Conservation (phyloP, 169 alveolate genomes). For the Cryptosporidium parvum region DNA sequence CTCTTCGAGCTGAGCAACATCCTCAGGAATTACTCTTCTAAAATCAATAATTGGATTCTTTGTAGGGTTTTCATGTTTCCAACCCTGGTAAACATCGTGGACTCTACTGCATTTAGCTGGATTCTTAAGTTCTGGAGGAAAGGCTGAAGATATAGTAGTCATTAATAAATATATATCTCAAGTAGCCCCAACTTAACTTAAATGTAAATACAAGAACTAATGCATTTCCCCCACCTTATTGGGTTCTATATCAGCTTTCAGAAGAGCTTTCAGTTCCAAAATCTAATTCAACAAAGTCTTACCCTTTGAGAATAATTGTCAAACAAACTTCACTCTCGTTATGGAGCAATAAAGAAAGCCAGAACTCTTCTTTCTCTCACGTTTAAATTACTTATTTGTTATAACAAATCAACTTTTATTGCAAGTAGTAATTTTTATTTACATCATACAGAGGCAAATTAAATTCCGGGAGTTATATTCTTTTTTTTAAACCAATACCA, state of each 20-base stretch:
- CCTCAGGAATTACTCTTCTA: conserved; percentile 24
- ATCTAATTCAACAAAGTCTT: background rate
- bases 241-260: background rate
- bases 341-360: no score
- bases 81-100: conserved; percentile 24
- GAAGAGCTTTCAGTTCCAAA: background rate
- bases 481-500: background rate
- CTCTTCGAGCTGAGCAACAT: conserved; percentile 37
- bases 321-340: background rate
- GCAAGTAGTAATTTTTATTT: no score
- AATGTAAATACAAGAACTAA: background rate
- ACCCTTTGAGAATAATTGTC: background rate
- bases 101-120: conserved; percentile 23
- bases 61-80: conserved; percentile 31
- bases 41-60: conserved; percentile 44
- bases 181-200: background rate
- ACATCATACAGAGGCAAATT: background rate
- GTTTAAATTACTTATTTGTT: background rate
- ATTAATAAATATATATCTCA: background rate
- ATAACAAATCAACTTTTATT: no score
- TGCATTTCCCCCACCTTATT: background rate
- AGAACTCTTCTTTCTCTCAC: background rate
- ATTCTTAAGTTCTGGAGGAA: conserved; percentile 50
- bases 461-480: background rate
- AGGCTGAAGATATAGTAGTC: conserved; percentile 52